Evolutionary conservation across 179 eudicot genomes (phyloP).

Genomic region (Monotropa hypopitys): DNA sequence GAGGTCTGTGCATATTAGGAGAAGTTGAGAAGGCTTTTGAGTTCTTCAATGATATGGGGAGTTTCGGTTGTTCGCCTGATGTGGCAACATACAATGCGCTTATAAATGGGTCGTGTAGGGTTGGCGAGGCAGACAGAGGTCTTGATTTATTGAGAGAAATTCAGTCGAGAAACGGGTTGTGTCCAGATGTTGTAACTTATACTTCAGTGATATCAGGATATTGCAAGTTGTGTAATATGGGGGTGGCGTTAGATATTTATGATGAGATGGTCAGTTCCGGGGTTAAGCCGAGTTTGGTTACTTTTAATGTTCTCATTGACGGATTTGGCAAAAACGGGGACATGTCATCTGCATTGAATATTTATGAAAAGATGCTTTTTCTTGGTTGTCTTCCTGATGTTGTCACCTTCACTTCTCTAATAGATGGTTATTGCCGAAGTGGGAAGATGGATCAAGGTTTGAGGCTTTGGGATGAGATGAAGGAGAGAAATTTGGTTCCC

Average conservation of each 20-base stretch:
- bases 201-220: constrained; percentile 63
- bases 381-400: constrained; percentile 67
- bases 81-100: constrained; percentile 50
- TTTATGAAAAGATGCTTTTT: constrained; percentile 49
- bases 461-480: constrained; percentile 58
- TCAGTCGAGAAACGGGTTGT: constrained; percentile 24
- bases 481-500: constrained; percentile 34
- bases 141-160: constrained; percentile 39
- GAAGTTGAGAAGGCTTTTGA: constrained; percentile 42
- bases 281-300: constrained; percentile 48
- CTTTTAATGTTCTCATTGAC: constrained; percentile 59
- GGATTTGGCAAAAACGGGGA: constrained; percentile 71
- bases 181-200: constrained; percentile 66
- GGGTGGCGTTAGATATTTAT: constrained; percentile 39
- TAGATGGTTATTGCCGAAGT: constrained; percentile 56
- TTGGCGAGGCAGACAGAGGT: constrained; percentile 39
- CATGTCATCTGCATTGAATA: constrained; percentile 37
- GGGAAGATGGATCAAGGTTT: constrained; percentile 56
- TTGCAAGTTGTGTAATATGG: constrained; percentile 58
- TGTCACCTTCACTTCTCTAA: constrained; percentile 53
- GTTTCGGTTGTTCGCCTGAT: constrained; percentile 54
- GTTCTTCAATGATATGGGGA: constrained; percentile 42
- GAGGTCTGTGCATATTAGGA: constrained; percentile 53
- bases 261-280: constrained; percentile 49
- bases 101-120: constrained; percentile 55